phyloP scores from a whole-genome alignment of 495 filamentous ascomycete genomes.

The Parachaetomium inaequale region DNA sequence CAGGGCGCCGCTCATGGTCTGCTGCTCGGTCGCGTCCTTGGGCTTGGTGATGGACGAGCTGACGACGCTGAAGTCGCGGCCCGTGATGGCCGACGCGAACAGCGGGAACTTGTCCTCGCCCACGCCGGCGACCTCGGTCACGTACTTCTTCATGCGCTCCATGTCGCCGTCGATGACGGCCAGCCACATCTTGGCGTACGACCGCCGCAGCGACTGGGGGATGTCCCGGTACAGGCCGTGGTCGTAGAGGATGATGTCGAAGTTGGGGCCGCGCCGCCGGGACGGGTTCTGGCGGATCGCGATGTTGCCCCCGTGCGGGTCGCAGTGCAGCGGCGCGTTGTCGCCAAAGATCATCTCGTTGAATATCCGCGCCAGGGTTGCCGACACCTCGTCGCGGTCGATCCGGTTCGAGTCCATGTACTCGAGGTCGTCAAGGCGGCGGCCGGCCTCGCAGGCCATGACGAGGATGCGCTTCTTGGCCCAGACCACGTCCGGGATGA shows the following conservation, averaged over 20 bases:
- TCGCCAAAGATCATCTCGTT: conserved; percentile 99
- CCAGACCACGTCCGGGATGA: conserved; percentile 91
- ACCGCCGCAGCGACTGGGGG: conserved; percentile 67
- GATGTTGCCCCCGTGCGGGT: conserved; percentile 96
- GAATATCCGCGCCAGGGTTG: conserved; percentile 86
- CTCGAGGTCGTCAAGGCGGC: conserved; percentile 82
- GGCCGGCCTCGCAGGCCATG: conserved; percentile 89
- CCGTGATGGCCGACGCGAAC: conserved; percentile 95
- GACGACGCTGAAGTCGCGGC: conserved; percentile 79
- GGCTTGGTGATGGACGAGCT: conserved; percentile 56
- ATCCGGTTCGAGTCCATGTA: conserved; percentile 84
- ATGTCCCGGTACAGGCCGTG: conserved; percentile 97
- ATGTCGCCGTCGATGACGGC: conserved; percentile 89
- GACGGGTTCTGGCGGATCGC: conserved; percentile 71
- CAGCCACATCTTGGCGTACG: conserved; percentile 97
- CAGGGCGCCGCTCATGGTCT: conserved; percentile 74
- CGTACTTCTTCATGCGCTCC: conserved; percentile 78
- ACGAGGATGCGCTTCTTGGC: conserved; percentile 84
- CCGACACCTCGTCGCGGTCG: conserved; percentile 93
- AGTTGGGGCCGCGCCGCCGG: conserved; percentile 54
- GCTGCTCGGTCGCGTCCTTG: conserved; percentile 69
- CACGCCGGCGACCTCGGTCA: conserved; percentile 82
- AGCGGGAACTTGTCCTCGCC: conserved; percentile 90
- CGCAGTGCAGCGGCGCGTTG: conserved; percentile 87
- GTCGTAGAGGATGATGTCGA: conserved; percentile 97